These are phyloP conservation scores for Ogataea populi-albae DNA, from an alignment of 805 yeast species.

Conservation along the genomic window DNA sequence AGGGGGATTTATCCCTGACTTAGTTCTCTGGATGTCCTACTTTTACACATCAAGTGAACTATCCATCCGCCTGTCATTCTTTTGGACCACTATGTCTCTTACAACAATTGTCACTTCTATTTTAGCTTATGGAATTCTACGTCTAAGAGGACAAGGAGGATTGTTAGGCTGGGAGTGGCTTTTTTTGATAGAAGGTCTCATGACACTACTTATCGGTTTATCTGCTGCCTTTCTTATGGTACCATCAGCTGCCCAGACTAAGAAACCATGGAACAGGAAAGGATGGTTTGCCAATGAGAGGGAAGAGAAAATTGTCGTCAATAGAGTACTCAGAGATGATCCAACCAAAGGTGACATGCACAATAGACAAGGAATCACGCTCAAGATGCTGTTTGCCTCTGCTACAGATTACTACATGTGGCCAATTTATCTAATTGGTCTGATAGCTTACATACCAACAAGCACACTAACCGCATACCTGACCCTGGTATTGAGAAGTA, in stretches of 20 bases:
- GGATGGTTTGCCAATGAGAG: slow-evolving; percentile 4
- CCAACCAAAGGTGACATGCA: slow-evolving; percentile 65
- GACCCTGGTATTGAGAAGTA: slow-evolving; percentile 44
- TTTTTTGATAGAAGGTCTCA: slow-evolving; percentile 60
- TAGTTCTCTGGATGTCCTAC: slow-evolving; percentile 60
- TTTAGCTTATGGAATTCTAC: slow-evolving; percentile 47
- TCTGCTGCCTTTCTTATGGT: slow-evolving; percentile 30
- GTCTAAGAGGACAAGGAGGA: slow-evolving; percentile 43
- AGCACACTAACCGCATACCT: slow-evolving; percentile 42
- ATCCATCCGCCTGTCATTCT: slow-evolving; percentile 53
- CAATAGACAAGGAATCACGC: slow-evolving; percentile 51
- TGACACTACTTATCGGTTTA: slow-evolving; percentile 53
- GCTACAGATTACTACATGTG: slow-evolving; percentile 50
- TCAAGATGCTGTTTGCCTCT: slow-evolving; percentile 38
- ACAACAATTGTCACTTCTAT: slow-evolving; percentile 45
- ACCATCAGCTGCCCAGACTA: slow-evolving; percentile 32
- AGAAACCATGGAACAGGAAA: slow-evolving; percentile 24
- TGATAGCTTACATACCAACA: slow-evolving; percentile 39
- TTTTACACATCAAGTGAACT: slow-evolving; percentile 60
- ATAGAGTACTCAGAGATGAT: slow-evolving; percentile 59
- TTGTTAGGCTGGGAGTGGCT: slow-evolving; percentile 63
- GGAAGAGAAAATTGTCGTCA: slow-evolving; percentile 46
- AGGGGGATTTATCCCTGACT: slow-evolving; percentile 69
- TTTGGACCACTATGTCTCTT: slow-evolving; percentile 53
- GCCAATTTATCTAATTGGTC: slow-evolving; percentile 51